Base-by-base conservation (phyloP, 2,329 filamentous ascomycete genomes). In the Pseudocercospora fijiensis region DNA sequence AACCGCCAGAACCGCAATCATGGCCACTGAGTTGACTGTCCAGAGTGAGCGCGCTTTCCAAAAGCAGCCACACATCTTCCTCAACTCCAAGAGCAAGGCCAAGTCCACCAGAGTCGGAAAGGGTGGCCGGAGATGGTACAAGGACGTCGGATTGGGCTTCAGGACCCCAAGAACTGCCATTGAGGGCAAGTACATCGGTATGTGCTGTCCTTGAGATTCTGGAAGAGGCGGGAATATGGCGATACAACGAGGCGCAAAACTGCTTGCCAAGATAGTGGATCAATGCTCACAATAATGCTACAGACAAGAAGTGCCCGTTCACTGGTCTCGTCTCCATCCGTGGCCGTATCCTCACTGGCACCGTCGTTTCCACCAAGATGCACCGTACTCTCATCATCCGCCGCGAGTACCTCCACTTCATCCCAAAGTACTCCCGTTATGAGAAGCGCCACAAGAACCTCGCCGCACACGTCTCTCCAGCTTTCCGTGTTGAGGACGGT, bases 361-460 rank as follows among this genome's bases (percentile, higher is more conserved):
- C 92, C 80, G 95, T 99, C 79, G 90, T 98, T 80, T 98, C 94
- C 78, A 99, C 95, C 85, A 99, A 99, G 91, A 99, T 99, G 95
- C 95, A 99, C 91, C 91, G 95, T 85, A 99, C 95, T 78, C 85
- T 98, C 81, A 90, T 99, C 85, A 96, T 99, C 88, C 95, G 95
- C 83, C 90, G 95, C 84, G 95, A 99, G 88, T 99, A 99, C 88
- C 92, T 99, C 70, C 95, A 99, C 88, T 99, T 91, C 86, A 90
- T 99, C 81, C 93, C 93, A 83, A 99, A 99, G 88, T 99, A 99
- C 89, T 87, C 91, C 81, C 91, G 95, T 89, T 99, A 99, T 84
- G 96, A 99, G 92, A 98, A 97, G 90, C 89, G 95, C 83, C 95
- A 99, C 91, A 97, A 97, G 90, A 99, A 99, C 90, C 88, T 99